A percentile compares a stretch with the other conserved stretches of the same genome.
Conservation (phyloP, 169 alveolate species). For the Plasmodium vivax region DNA sequence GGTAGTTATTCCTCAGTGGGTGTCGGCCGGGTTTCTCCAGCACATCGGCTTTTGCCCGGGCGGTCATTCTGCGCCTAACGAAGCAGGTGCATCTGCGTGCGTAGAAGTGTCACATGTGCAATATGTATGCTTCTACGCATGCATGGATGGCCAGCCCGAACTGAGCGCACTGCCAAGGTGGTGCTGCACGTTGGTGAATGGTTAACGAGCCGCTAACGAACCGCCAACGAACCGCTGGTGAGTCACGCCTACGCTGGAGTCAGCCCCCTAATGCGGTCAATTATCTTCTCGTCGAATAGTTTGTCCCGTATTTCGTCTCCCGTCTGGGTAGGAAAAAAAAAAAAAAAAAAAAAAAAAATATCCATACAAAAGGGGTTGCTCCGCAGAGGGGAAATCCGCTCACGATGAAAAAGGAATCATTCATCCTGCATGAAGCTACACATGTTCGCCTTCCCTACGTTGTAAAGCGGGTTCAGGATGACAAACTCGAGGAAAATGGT, state of each 20-base stretch:
- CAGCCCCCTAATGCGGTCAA: conserved; percentile 25
- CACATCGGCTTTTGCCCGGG: neutral
- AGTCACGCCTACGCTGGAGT: neutral
- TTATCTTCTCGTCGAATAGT: conserved; percentile 58
- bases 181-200: neutral
- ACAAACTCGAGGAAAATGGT: conserved; percentile 52
- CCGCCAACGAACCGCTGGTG: too few relatives aligned
- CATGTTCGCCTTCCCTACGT: neutral
- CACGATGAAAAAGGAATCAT: neutral
- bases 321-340: conserved; percentile 10
- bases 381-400: neutral
- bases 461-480: conserved; percentile 54
- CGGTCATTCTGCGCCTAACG: neutral
- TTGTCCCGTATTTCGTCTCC: conserved; percentile 72
- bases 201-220: neutral
- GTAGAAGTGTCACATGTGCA: neutral
- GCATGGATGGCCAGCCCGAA: neutral
- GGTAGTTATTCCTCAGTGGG: neutral
- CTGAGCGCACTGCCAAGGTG: neutral
- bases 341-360: neutral
- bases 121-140: neutral
- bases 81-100: neutral
- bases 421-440: neutral
- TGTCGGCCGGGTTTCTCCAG: neutral
- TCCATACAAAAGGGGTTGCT: neutral